phyloP scores from a whole-genome alignment of 169 alveolate genomes.

The Eimeria falciformis region DNA sequence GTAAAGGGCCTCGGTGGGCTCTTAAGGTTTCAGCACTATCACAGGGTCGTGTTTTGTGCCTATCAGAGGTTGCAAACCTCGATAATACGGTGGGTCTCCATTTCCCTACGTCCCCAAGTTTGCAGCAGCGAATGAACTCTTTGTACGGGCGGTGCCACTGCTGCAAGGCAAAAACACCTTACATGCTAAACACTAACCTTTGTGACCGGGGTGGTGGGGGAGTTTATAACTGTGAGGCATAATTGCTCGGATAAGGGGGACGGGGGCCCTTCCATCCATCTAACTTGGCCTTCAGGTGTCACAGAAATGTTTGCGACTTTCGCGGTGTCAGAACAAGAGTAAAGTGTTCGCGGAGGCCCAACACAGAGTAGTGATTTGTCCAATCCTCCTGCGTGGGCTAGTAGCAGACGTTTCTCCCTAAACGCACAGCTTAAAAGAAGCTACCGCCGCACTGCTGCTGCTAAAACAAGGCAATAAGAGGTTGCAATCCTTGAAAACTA shows the following conservation, averaged over 20 bases:
- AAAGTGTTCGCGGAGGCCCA: not conserved
- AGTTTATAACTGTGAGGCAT: not conserved
- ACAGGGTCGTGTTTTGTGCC: no score
- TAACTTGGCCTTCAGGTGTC: not conserved
- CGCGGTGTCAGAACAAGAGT: constrained; percentile 2
- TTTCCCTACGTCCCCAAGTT: no score
- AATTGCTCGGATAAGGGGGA: not conserved
- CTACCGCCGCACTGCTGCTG: not conserved
- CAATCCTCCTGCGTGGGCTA: constrained; percentile 6
- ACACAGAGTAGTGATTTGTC: not conserved
- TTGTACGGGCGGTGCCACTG: no score
- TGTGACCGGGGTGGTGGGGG: constrained; percentile 23
- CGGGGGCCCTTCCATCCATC: not conserved
- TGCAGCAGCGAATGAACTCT: no score
- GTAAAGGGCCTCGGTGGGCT: not conserved
- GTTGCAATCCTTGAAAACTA: no score
- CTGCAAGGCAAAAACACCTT: no score
- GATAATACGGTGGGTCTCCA: no score
- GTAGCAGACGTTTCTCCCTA: not conserved
- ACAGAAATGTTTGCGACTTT: not conserved
- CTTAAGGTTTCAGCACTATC: not conserved
- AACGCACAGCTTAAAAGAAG: no score
- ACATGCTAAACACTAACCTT: not conserved
- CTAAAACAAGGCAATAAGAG: not conserved
- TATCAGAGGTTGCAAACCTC: no score